phyloP scores from a whole-genome alignment of 2,329 filamentous ascomycete genomes.

The Fusarium haematococcum region DNA sequence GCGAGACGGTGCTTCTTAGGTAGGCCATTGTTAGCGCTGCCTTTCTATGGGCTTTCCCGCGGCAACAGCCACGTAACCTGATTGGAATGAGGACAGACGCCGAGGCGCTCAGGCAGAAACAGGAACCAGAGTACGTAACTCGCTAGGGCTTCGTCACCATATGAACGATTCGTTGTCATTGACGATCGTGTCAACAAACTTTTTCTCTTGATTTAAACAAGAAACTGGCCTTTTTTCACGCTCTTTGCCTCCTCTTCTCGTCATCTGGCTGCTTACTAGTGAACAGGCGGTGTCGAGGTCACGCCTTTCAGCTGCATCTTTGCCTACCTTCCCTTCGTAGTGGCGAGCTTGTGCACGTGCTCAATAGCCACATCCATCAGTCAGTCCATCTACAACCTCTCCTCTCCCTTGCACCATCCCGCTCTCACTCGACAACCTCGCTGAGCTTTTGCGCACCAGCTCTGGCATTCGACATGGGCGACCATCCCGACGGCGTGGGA shows the following conservation, averaged over 20 bases:
- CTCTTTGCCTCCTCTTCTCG: neutral
- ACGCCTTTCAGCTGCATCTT: slow-evolving; percentile 4
- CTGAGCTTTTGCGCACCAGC: slow-evolving; percentile 3
- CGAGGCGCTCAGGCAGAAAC: slow-evolving; percentile 25
- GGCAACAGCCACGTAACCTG: neutral
- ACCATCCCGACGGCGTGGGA: slow-evolving; percentile 4
- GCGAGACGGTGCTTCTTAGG: neutral
- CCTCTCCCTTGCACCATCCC: neutral
- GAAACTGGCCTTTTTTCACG: neutral
- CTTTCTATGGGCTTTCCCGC: neutral
- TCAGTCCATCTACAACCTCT: slow-evolving; percentile 13
- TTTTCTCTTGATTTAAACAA: neutral
- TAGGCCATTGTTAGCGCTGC: neutral
- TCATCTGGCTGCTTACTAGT: neutral
- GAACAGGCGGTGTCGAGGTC: neutral
- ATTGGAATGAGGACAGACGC: neutral
- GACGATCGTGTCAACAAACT: slow-evolving; percentile 28
- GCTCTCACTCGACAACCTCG: neutral
- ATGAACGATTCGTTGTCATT: slow-evolving; percentile 29
- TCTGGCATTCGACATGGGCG: slow-evolving; percentile 18
- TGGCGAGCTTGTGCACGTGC: slow-evolving; percentile 39
- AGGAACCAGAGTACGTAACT: slow-evolving; percentile 25
- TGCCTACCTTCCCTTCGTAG: slow-evolving; percentile 4
- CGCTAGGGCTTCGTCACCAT: slow-evolving; percentile 16
- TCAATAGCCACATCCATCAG: slow-evolving; percentile 11